Conservation (phyloP, 768 basidiomycete species). For the Pisolithus microcarpus region DNA sequence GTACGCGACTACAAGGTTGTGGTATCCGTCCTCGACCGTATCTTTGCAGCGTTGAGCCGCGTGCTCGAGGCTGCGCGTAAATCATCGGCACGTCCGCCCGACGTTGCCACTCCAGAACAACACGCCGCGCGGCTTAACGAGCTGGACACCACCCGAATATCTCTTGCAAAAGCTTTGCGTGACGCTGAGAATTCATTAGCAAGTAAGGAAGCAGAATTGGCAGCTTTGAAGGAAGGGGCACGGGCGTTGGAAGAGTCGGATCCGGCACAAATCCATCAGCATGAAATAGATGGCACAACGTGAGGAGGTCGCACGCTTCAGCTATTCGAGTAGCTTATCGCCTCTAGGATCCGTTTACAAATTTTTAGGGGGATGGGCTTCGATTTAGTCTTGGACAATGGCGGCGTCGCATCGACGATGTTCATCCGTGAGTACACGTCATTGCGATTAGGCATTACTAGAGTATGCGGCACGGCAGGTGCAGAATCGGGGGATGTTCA, state of each 20-base stretch:
- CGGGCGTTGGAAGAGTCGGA: slow-evolving; percentile 59
- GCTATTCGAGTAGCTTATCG: slow-evolving; percentile 1
- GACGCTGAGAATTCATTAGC: slow-evolving; percentile 61
- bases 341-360: slow-evolving; percentile 53
- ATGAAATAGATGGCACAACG: slow-evolving; percentile 62
- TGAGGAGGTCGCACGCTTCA: slow-evolving; percentile 23
- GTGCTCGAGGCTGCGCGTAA: slow-evolving; percentile 60
- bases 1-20: slow-evolving; percentile 26
- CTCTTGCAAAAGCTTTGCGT: slow-evolving; percentile 67
- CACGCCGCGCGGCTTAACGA: slow-evolving; percentile 58
- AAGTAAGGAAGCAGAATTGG: slow-evolving; percentile 63
- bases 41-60: slow-evolving; percentile 49
- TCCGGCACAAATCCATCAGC: slow-evolving; percentile 64
- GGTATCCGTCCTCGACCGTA: background rate
- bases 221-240: slow-evolving; percentile 59
- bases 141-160: slow-evolving; percentile 54
- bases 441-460: background rate
- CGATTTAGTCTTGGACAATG: slow-evolving; percentile 52
- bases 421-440: slow-evolving; percentile 52
- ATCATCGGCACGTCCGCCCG: slow-evolving; percentile 62
- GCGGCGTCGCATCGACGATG: slow-evolving; percentile 48
- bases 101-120: slow-evolving; percentile 59
- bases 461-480: slow-evolving; percentile 28
- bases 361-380: slow-evolving; percentile 70
- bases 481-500: slow-evolving; percentile 37